Percentiles rank a stretch among this genome's conserved stretches.
phyloP scores from a whole-genome alignment of 352 stramenopile species.

The Phytophthora pseudosyringae region DNA sequence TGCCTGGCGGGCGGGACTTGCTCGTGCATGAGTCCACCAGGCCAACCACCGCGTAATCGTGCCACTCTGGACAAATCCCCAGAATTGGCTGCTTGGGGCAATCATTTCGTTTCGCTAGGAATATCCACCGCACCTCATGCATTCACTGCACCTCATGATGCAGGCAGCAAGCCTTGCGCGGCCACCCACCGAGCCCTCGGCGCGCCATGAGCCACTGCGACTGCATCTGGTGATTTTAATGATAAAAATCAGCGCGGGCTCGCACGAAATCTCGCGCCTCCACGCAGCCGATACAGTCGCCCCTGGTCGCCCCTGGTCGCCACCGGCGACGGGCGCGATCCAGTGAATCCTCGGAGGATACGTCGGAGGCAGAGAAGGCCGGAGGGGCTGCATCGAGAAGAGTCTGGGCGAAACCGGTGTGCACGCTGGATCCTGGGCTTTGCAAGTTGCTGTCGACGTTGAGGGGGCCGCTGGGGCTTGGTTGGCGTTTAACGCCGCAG shows the following conservation, averaged over 20 bases:
- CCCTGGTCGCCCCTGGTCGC: background rate
- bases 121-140: constrained; percentile 12
- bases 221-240: constrained; percentile 2
- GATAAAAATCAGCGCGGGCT: constrained; percentile 1
- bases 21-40: background rate
- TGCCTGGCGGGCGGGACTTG: background rate
- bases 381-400: constrained; percentile 24
- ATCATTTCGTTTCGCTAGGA: constrained; percentile 15
- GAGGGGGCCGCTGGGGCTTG: background rate
- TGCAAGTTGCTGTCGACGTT: background rate
- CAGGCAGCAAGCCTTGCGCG: background rate
- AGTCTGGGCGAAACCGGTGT: background rate
- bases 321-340: constrained; percentile 5
- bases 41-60: constrained; percentile 28
- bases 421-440: background rate
- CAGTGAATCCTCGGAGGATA: constrained; percentile 22
- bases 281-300: background rate
- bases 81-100: constrained; percentile 1
- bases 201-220: background rate
- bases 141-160: constrained; percentile 5
- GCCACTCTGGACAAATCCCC: constrained; percentile 17
- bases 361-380: constrained; percentile 33
- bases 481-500: constrained; percentile 8
- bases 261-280: background rate
- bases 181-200: background rate